phyloP scores from a whole-genome alignment of 306 rosid species.

The Medicago truncatula region MtrunA17r5.0-ANR NC_053042.1:45503001-45503500 shows the following conservation, averaged over 20 bases:
- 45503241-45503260: slow-evolving; percentile 40
- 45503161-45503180: slow-evolving; percentile 1
- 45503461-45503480: too few relatives aligned
- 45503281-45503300: slow-evolving; percentile 35
- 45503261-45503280: slow-evolving; percentile 32
- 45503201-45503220: slow-evolving; percentile 11
- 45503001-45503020: background rate
- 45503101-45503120: background rate
- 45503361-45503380: background rate
- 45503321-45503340: background rate
- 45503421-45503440: too few relatives aligned
- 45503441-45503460: too few relatives aligned
- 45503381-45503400: background rate
- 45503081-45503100: background rate
- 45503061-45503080: background rate
- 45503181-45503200: slow-evolving; percentile 41
- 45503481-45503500: too few relatives aligned
- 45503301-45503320: too few relatives aligned
- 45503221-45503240: slow-evolving; percentile 34
- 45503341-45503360: background rate
- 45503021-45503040: background rate
- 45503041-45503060: background rate
- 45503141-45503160: slow-evolving; percentile 12
- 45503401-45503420: too few relatives aligned
- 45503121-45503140: slow-evolving; percentile 16